Conservation (phyloP, 1,284 basidiomycete species). For the Fomitopsis palustris region DNA sequence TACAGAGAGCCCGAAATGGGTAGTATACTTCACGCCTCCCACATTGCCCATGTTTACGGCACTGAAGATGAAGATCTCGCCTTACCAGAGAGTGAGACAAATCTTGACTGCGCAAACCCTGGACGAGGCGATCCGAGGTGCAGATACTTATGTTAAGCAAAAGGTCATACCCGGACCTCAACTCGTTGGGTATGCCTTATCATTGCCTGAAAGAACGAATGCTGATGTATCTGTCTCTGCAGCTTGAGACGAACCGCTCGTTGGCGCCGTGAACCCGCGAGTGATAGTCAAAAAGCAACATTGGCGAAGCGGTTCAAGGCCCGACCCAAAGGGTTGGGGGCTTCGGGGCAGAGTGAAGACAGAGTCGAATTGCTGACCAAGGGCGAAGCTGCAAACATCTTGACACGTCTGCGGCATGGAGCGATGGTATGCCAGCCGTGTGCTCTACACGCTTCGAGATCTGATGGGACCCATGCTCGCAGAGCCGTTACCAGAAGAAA, state of each 20-base stretch:
- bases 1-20: conserved; percentile 34
- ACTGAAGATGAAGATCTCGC: conserved; percentile 44
- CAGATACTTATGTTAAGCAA: conserved; percentile 60
- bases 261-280: conserved; percentile 73
- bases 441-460: background rate
- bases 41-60: conserved; percentile 45
- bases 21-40: conserved; percentile 53
- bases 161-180: conserved; percentile 51
- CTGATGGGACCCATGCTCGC: background rate
- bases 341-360: conserved; percentile 8
- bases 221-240: background rate
- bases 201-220: background rate
- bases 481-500: conserved; percentile 60
- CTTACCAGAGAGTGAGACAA: conserved; percentile 49
- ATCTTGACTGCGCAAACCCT: conserved; percentile 53
- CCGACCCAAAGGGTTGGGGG: conserved; percentile 16
- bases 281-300: conserved; percentile 59
- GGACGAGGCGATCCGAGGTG: conserved; percentile 57
- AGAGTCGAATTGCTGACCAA: conserved; percentile 50
- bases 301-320: conserved; percentile 59
- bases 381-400: conserved; percentile 76
- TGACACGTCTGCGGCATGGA: conserved; percentile 76
- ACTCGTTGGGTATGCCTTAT: conserved; percentile 40
- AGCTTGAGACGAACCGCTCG: conserved; percentile 65
- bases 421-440: conserved; percentile 46